These are phyloP conservation scores for Fusarium protoensiforme DNA, from an alignment of 2,329 filamentous ascomycete species.

Conservation along the genomic window DNA sequence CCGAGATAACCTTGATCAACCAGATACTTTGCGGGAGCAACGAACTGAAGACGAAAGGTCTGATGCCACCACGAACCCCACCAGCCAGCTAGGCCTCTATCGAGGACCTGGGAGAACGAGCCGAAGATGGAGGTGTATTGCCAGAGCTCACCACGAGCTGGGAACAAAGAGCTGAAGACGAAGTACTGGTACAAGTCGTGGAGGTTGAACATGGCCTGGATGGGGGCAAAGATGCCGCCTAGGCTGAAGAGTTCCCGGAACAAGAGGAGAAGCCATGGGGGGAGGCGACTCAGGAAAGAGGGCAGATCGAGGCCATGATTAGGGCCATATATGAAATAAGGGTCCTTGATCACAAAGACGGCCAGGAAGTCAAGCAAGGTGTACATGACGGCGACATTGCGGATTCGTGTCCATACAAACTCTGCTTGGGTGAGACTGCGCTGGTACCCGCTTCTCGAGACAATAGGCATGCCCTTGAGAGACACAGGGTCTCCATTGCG, in stretches of 20 bases:
- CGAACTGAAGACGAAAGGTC: conserved; percentile 80
- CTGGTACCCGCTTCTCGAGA: conserved; percentile 58
- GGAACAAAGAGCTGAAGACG: conserved; percentile 62
- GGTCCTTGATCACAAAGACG: conserved; percentile 77
- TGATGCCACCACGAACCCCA: conserved; percentile 96
- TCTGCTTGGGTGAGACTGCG: conserved; percentile 54
- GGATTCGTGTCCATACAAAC: conserved; percentile 59
- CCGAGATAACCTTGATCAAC: conserved; percentile 52
- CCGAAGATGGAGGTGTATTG: conserved; percentile 68
- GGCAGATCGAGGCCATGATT: conserved; percentile 53
- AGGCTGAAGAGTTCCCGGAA: conserved; percentile 69
- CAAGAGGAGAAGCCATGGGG: conserved; percentile 58
- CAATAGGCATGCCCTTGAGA: conserved; percentile 54
- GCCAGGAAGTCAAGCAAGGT: conserved; percentile 77
- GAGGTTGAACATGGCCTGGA: conserved; percentile 70
- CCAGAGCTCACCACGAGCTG: conserved; percentile 62
- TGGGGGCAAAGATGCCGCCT: conserved; percentile 66
- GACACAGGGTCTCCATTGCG: conserved; percentile 51
- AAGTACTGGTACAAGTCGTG: conserved; percentile 67
- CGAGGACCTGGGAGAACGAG: conserved; percentile 63
- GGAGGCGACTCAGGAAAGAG: conserved; percentile 54
- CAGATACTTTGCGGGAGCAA: conserved; percentile 66
- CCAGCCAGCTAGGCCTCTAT: conserved; percentile 80
- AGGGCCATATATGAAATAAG: conserved; percentile 75
- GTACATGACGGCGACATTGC: conserved; percentile 66